These are phyloP conservation scores for Hamigera avellanea DNA, from an alignment of 495 filamentous ascomycete genomes.

Conservation along the genomic window DNA sequence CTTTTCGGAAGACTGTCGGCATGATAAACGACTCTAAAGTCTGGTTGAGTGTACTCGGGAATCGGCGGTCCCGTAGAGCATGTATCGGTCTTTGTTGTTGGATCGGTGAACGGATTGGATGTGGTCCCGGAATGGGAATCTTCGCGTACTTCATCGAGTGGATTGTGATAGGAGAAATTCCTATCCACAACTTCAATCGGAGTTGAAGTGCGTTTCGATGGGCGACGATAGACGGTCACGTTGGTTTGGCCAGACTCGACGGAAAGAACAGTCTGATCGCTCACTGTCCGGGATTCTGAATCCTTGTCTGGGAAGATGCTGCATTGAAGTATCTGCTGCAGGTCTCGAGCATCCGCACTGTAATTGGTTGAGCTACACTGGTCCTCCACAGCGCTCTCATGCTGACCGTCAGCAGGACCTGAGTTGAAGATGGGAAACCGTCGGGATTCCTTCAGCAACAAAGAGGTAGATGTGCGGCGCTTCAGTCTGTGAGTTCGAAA, in stretches of 20 bases:
- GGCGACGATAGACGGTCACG: slow-evolving; percentile 19
- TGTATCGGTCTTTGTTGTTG: not conserved
- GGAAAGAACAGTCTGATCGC: slow-evolving; percentile 17
- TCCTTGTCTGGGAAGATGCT: not conserved
- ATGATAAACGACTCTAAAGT: too few species aligned
- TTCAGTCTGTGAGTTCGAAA: slow-evolving; percentile 8
- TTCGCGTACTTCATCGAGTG: slow-evolving; percentile 8
- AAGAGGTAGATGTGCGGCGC: slow-evolving; percentile 1
- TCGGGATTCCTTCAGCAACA: not conserved
- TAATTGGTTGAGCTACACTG: not conserved
- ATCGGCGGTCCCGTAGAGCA: slow-evolving; percentile 7
- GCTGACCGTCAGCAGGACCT: not conserved
- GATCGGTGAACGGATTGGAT: slow-evolving; percentile 17
- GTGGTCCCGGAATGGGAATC: slow-evolving; percentile 2
- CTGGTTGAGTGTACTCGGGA: not conserved
- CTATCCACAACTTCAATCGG: slow-evolving; percentile 7
- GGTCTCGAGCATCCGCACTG: not conserved
- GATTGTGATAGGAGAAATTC: slow-evolving; percentile 1
- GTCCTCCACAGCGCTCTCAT: not conserved
- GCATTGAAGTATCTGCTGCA: not conserved
- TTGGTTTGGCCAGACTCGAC: slow-evolving; percentile 18
- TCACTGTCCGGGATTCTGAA: slow-evolving; percentile 14
- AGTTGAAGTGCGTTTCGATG: slow-evolving; percentile 13
- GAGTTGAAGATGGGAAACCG: not conserved
- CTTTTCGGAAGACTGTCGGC: too few species aligned